Conservation (phyloP, 805 yeast species). For the Candida sithepensis region DNA sequence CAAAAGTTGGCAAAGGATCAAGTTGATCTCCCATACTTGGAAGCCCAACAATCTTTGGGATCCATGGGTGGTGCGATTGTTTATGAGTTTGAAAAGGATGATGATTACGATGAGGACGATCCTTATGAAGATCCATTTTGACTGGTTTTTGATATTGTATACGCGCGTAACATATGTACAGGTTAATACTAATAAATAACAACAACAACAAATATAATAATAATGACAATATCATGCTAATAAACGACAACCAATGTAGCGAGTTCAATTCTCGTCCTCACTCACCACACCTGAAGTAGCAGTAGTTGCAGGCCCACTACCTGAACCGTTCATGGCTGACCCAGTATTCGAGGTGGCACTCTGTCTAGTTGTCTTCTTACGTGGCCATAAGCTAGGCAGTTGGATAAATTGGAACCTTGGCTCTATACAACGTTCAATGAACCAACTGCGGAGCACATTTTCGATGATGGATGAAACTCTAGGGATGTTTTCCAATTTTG, state of each 20-base stretch:
- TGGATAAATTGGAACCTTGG: constrained; percentile 86
- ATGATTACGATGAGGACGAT: constrained; percentile 97
- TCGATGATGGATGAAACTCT: constrained; percentile 84
- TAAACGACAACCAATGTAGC: not conserved
- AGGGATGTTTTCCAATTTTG: constrained; percentile 90
- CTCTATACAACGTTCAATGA: constrained; percentile 87
- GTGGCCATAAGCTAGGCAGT: constrained; percentile 87
- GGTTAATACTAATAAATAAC: not conserved
- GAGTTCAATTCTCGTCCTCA: constrained; percentile 14
- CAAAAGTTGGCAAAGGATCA: constrained; percentile 78
- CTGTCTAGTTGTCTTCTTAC: constrained; percentile 53
- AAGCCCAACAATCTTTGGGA: constrained; percentile 71
- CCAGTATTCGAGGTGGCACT: constrained; percentile 12
- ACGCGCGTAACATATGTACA: not conserved
- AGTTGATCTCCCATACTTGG: constrained; percentile 87
- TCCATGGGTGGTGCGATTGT: constrained; percentile 90
- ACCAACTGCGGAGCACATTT: constrained; percentile 79
- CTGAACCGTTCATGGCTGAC: constrained; percentile 1
- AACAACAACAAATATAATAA: not conserved
- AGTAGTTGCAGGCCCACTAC: not conserved
- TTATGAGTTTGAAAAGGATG: constrained; percentile 93
- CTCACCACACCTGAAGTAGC: not conserved
- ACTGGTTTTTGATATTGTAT: not conserved
- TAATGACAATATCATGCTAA: not conserved
- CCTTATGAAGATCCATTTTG: constrained; percentile 95